Conservation (phyloP, 305 asterid species). For the Plantago rigida region DNA sequence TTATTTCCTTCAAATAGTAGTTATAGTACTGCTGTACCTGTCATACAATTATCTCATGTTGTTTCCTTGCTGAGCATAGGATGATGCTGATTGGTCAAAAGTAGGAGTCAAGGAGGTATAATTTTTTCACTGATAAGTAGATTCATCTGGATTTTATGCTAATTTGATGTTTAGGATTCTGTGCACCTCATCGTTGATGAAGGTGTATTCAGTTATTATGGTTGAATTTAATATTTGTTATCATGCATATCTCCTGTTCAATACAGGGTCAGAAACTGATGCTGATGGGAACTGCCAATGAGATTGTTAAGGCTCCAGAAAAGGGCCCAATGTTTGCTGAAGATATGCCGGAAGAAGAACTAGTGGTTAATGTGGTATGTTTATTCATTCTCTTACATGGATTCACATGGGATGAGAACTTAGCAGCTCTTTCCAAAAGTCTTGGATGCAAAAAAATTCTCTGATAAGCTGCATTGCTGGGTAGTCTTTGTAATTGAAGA, state of each 20-base stretch:
- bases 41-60: constrained; percentile 20
- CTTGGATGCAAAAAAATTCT: too few relatives aligned
- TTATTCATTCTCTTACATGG: constrained; percentile 19
- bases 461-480: too few relatives aligned
- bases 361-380: constrained; percentile 58
- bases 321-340: constrained; percentile 80
- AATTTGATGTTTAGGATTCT: constrained; percentile 15
- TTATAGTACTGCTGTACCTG: constrained; percentile 12
- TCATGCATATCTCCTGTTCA: constrained; percentile 17
- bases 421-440: neutral
- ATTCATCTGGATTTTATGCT: constrained; percentile 7
- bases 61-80: constrained; percentile 38
- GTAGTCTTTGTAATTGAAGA: too few relatives aligned
- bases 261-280: constrained; percentile 89
- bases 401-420: constrained; percentile 8
- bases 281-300: constrained; percentile 99
- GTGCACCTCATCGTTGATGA: constrained; percentile 20
- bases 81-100: constrained; percentile 91
- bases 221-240: constrained; percentile 17
- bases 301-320: constrained; percentile 93
- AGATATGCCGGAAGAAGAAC: constrained; percentile 98
- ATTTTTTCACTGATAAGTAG: constrained; percentile 6
- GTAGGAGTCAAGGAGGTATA: constrained; percentile 86
- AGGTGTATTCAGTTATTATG: constrained; percentile 33
- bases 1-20: constrained; percentile 5